Conservation (phyloP, 768 basidiomycete species). For the Leccinum longicurvipes region DNA sequence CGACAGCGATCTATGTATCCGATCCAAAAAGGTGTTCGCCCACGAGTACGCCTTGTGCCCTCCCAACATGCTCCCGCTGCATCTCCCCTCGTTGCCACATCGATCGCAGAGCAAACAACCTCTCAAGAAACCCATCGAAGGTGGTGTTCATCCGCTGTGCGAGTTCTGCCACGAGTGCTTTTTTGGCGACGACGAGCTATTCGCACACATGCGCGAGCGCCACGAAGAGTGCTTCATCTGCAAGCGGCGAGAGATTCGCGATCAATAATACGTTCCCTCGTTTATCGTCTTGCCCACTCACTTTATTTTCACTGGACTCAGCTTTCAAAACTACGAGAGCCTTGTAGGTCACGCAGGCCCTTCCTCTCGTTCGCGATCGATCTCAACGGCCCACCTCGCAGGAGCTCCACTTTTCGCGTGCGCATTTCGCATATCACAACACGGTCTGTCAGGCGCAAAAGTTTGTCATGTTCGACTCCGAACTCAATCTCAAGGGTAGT, state of each 20-base stretch:
- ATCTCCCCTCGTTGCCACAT: slow-evolving; percentile 70
- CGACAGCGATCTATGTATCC: slow-evolving; percentile 78
- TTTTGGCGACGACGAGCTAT: no score
- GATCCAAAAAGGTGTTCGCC: no score
- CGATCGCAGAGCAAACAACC: slow-evolving; percentile 37
- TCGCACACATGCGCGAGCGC: no score
- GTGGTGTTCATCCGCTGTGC: slow-evolving; percentile 75
- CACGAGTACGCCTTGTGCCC: no score
- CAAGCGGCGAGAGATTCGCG: no score
- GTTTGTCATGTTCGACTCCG: slow-evolving; percentile 78
- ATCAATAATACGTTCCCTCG: slow-evolving; percentile 72
- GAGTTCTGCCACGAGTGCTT: no score
- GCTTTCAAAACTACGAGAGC: no score
- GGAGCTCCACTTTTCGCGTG: slow-evolving; percentile 73
- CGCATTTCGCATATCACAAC: slow-evolving; percentile 77
- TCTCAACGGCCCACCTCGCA: no score
- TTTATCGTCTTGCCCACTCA: neutral
- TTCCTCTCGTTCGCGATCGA: no score
- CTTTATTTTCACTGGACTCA: slow-evolving; percentile 29
- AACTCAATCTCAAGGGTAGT: slow-evolving; percentile 89
- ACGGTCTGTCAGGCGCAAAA: no score
- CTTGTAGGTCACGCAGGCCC: no score
- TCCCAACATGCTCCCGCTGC: slow-evolving; percentile 61
- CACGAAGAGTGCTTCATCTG: no score
- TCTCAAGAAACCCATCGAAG: slow-evolving; percentile 58